Evolutionary conservation across 305 asterid species (phyloP).

Genomic region (Fraxinus sp.): DNA sequence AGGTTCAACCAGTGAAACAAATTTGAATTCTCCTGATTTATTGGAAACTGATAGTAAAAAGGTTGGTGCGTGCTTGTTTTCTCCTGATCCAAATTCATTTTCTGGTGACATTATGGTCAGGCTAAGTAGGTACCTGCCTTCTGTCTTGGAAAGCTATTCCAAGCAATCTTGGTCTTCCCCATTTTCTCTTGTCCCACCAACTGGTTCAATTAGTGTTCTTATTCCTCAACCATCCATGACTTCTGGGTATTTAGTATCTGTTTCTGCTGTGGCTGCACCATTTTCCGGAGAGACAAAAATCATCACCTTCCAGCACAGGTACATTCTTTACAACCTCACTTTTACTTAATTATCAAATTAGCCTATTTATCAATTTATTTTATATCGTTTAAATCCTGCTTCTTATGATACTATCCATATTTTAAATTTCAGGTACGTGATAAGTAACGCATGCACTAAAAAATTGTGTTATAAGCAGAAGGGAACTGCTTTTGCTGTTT

Average conservation of each 20-base stretch:
- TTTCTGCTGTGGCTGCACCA: slow-evolving; percentile 86
- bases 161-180: slow-evolving; percentile 73
- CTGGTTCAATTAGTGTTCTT: slow-evolving; percentile 79
- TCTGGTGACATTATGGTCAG: slow-evolving; percentile 70
- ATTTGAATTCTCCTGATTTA: slow-evolving; percentile 39
- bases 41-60: slow-evolving; percentile 40
- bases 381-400: slow-evolving; percentile 2
- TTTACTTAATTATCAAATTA: slow-evolving; percentile 14
- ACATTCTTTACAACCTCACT: slow-evolving; percentile 25
- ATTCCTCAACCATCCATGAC: slow-evolving; percentile 72
- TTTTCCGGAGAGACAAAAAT: slow-evolving; percentile 85
- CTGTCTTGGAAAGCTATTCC: slow-evolving; percentile 44
- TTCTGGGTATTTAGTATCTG: slow-evolving; percentile 78
- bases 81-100: slow-evolving; percentile 73
- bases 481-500: slow-evolving; percentile 70
- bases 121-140: slow-evolving; percentile 62
- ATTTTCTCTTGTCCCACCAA: slow-evolving; percentile 84
- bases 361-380: slow-evolving; percentile 21
- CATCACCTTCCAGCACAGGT: slow-evolving; percentile 93
- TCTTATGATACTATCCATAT: slow-evolving; percentile 22
- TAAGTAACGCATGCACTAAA: slow-evolving; percentile 90
- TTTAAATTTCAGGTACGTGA: slow-evolving; percentile 66
- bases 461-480: slow-evolving; percentile 83
- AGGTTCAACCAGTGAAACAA: slow-evolving; percentile 45
- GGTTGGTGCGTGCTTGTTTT: slow-evolving; percentile 73